A percentile compares a stretch with the other conserved stretches of the same genome.
Conservation (phyloP, 192 early-diverging fungal genomes). For the Mortierella claussenii region DNA sequence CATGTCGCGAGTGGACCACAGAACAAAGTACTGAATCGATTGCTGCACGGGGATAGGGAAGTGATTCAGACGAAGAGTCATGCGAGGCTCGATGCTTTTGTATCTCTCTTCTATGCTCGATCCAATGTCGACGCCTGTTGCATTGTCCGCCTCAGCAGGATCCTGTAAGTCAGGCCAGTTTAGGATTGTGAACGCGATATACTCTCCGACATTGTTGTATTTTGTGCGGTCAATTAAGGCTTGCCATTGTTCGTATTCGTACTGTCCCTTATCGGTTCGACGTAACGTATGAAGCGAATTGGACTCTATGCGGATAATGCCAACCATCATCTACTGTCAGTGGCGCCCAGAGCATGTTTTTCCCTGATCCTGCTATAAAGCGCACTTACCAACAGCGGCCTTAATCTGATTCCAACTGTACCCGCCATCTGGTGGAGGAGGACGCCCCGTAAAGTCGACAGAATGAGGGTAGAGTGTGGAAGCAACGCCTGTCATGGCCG, state of each 20-base stretch:
- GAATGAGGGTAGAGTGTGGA: slow-evolving; percentile 20
- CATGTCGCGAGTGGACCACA: slow-evolving; percentile 48
- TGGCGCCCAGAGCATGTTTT: not conserved
- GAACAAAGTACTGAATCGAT: slow-evolving; percentile 51
- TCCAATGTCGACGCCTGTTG: not conserved
- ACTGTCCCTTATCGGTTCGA: slow-evolving; percentile 49
- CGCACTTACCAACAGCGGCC: slow-evolving; percentile 22
- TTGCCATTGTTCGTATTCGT: slow-evolving; percentile 48
- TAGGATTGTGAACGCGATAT: slow-evolving; percentile 30
- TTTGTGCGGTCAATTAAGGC: slow-evolving; percentile 10
- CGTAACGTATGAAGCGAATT: slow-evolving; percentile 20
- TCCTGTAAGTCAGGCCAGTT: slow-evolving; percentile 36
- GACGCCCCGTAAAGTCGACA: slow-evolving; percentile 18
- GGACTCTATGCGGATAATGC: not conserved
- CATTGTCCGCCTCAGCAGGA: slow-evolving; percentile 13
- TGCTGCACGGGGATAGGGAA: slow-evolving; percentile 44
- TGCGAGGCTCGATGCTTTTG: slow-evolving; percentile 12
- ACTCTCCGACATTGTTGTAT: slow-evolving; percentile 37
- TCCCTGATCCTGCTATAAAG: not conserved
- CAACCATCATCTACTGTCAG: not conserved
- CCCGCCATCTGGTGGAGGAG: slow-evolving; percentile 34
- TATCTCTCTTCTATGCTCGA: not conserved
- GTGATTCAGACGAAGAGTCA: slow-evolving; percentile 37
- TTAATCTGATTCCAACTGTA: slow-evolving; percentile 44
- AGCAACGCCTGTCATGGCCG: not conserved